These are phyloP conservation scores for Lecanosticta acicola DNA, from an alignment of 2,329 filamentous ascomycete genomes.

Conservation along the genomic window DNA sequence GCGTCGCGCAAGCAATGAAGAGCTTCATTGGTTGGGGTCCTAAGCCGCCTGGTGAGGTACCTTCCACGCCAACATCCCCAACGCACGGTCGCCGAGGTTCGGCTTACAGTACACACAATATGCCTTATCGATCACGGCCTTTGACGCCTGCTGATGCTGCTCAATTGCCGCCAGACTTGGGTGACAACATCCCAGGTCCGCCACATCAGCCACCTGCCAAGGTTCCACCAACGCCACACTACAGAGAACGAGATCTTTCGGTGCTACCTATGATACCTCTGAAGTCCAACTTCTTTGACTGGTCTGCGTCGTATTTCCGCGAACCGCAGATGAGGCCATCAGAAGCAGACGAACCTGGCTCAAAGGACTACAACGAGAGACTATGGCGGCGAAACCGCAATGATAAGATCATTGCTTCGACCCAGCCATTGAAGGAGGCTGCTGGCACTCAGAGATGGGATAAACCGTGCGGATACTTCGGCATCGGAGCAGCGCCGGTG, in stretches of 20 bases:
- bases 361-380: conserved; percentile 90
- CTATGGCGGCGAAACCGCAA: conserved; percentile 90
- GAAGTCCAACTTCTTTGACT: conserved; percentile 79
- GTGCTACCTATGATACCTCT: conserved; percentile 65
- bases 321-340: conserved; percentile 97
- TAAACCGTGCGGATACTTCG: conserved; percentile 72
- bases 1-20: conserved; percentile 59
- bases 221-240: conserved; percentile 74
- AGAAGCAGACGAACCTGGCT: conserved; percentile 93
- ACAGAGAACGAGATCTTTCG: conserved; percentile 56
- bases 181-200: conserved; percentile 48
- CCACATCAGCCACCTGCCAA: conserved; percentile 65
- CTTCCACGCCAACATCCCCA: conserved; percentile 24
- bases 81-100: conserved; percentile 24
- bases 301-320: conserved; percentile 95
- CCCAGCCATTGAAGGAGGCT: conserved; percentile 85
- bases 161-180: conserved; percentile 63
- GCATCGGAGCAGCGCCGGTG: conserved; percentile 81
- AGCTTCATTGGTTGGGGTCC: conserved; percentile 47
- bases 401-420: conserved; percentile 84
- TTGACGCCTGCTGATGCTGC: conserved; percentile 30
- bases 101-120: conserved; percentile 11
- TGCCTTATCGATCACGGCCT: conserved; percentile 40
- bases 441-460: conserved; percentile 85
- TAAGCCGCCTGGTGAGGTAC: conserved; percentile 20